Evolutionary conservation across 371 early-diverging fungal species (phyloP).

Genomic region (Rhizopus arrhizus): DNA sequence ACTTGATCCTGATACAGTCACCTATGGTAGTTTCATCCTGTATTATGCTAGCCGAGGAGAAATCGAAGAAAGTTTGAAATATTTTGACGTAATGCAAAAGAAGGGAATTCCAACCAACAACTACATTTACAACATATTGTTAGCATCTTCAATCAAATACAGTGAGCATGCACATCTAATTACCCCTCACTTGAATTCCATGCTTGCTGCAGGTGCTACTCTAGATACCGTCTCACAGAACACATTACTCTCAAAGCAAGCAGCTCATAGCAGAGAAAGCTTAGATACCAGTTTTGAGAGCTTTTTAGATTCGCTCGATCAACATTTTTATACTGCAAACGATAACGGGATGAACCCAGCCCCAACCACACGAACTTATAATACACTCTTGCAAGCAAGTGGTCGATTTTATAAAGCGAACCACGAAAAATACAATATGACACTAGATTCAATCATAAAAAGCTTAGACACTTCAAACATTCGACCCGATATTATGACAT

Average conservation of each 20-base stretch:
- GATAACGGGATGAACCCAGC: background rate
- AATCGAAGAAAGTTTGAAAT: conserved; percentile 26
- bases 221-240: conserved; percentile 25
- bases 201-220: conserved; percentile 18
- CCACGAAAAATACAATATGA: background rate
- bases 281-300: conserved; percentile 16
- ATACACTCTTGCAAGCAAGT: conserved; percentile 34
- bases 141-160: conserved; percentile 24
- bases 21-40: conserved; percentile 30
- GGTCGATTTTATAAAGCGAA: conserved; percentile 27
- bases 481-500: conserved; percentile 35
- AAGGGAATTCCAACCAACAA: conserved; percentile 32
- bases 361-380: conserved; percentile 37
- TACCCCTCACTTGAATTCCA: conserved; percentile 13
- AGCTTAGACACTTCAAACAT: conserved; percentile 20
- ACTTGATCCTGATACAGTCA: conserved; percentile 25
- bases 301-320: conserved; percentile 16
- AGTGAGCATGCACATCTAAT: conserved; percentile 21
- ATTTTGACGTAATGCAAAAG: conserved; percentile 32
- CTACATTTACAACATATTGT: conserved; percentile 30
- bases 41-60: conserved; percentile 28
- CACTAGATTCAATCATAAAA: conserved; percentile 13
- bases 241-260: conserved; percentile 11
- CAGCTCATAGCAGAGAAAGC: background rate
- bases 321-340: background rate